Evolutionary conservation across 2,329 filamentous ascomycete genomes (phyloP).

Genomic region (Delphinella strobiligena): DNA sequence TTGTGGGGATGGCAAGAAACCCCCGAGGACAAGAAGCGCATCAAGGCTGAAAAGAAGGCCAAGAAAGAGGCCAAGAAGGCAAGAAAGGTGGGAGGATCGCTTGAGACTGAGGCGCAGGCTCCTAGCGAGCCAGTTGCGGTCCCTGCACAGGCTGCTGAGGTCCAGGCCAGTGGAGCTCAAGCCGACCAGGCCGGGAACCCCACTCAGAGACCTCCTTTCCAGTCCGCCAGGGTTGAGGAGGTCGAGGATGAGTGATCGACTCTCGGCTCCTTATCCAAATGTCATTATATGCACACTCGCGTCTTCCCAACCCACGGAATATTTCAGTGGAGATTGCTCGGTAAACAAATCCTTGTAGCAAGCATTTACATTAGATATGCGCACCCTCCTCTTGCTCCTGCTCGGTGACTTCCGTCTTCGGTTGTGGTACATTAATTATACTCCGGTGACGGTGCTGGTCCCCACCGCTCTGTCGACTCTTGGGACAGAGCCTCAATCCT

Average conservation of each 20-base stretch:
- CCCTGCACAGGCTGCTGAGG: background rate
- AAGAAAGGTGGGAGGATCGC: conserved; percentile 13
- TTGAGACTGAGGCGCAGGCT: conserved; percentile 1
- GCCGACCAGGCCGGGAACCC: conserved; percentile 2
- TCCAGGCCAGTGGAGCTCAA: conserved; percentile 1
- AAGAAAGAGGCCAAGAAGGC: conserved; percentile 23
- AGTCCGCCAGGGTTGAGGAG: conserved; percentile 6
- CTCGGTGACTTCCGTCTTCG: too few species aligned
- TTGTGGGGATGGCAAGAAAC: conserved; percentile 88
- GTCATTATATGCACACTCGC: background rate
- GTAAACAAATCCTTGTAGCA: too few species aligned
- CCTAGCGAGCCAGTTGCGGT: conserved; percentile 3
- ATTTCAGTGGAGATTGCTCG: too few species aligned
- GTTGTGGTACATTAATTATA: too few species aligned
- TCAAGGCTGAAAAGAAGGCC: conserved; percentile 23
- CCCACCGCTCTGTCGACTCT: too few species aligned
- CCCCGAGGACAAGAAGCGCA: conserved; percentile 13
- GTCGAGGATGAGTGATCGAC: conserved; percentile 5
- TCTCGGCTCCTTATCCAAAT: background rate
- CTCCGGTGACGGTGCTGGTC: too few species aligned
- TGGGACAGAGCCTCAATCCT: too few species aligned
- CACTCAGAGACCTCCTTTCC: background rate
- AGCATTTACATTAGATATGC: too few species aligned
- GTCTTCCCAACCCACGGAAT: too few species aligned
- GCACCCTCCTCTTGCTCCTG: too few species aligned